Percentiles rank a stretch among this genome's conserved stretches.
Conservation (phyloP, 768 basidiomycete genomes). For the Termitomyces sp. region DNA sequence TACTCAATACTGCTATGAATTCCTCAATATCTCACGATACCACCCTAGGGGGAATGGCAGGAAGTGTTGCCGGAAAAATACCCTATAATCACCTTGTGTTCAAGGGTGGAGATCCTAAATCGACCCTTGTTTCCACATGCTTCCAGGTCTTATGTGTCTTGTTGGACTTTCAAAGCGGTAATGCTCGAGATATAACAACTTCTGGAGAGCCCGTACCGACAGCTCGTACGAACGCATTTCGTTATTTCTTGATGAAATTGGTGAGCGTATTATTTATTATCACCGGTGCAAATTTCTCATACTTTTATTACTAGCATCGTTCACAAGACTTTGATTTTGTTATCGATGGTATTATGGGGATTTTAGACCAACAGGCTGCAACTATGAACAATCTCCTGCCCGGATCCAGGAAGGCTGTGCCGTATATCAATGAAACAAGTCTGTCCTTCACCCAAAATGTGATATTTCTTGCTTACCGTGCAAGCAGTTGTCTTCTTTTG, state of each 20-base stretch:
- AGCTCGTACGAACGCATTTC: constrained; percentile 79
- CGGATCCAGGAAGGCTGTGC: constrained; percentile 79
- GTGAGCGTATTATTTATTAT: constrained; percentile 35
- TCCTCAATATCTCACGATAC: constrained; percentile 47
- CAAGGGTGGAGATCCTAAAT: constrained; percentile 80
- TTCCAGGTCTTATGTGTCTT: constrained; percentile 76
- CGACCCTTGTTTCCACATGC: constrained; percentile 67
- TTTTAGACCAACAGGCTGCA: constrained; percentile 73
- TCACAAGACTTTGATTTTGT: constrained; percentile 87
- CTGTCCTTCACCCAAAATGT: constrained; percentile 20
- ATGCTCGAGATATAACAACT: constrained; percentile 50
- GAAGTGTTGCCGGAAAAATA: constrained; percentile 72
- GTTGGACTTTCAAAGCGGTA: constrained; percentile 78
- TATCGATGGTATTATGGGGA: constrained; percentile 61
- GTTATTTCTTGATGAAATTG: constrained; percentile 89
- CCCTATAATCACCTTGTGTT: constrained; percentile 91
- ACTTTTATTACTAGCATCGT: constrained; percentile 62
- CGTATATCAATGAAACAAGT: constrained; percentile 83
- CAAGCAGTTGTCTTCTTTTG: constrained; percentile 74
- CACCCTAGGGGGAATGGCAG: constrained; percentile 65
- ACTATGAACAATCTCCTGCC: constrained; percentile 74
- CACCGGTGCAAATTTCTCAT: neutral
- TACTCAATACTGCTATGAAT: constrained; percentile 88
- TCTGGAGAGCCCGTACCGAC: constrained; percentile 51
- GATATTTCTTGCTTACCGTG: neutral